A percentile compares a stretch with the other conserved stretches of the same genome.
These are phyloP conservation scores for Paecilomyces sp. DNA, from an alignment of 2,329 filamentous ascomycete genomes.

Conservation along the genomic window DNA sequence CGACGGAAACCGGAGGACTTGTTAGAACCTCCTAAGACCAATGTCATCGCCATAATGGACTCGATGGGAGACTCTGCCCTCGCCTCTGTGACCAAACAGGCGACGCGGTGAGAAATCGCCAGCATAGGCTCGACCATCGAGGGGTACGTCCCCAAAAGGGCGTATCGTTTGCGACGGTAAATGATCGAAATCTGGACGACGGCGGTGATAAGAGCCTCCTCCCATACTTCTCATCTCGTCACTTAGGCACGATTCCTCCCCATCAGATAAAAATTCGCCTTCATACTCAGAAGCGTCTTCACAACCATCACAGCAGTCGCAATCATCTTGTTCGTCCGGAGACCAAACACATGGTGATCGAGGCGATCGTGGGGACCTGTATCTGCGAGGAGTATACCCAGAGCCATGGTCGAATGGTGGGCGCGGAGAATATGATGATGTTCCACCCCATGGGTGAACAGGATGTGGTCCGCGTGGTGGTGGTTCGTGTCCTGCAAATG, in stretches of 20 bases:
- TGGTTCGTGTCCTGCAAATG: not conserved
- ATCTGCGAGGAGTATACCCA: not conserved
- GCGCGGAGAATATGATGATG: not conserved
- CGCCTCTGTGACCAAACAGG: not conserved
- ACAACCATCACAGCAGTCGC: not conserved
- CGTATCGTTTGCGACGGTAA: not conserved
- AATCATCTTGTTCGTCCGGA: not conserved
- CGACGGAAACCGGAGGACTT: not conserved
- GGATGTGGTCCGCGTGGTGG: not conserved
- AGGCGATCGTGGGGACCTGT: not conserved
- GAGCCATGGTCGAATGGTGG: not conserved
- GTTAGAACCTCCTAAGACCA: not conserved
- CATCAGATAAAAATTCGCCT: not conserved
- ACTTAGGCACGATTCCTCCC: not conserved
- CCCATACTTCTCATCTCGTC: not conserved
- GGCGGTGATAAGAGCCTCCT: conserved; percentile 1
- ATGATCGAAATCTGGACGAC: not conserved
- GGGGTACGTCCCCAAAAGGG: not conserved
- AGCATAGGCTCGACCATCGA: not conserved
- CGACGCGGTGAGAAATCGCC: not conserved
- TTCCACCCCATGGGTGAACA: not conserved
- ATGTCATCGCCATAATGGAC: not conserved
- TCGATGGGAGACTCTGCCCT: not conserved
- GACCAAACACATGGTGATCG: not conserved
- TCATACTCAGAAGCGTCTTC: not conserved